A percentile compares a stretch with the other conserved stretches of the same genome.
Evolutionary conservation across 768 basidiomycete species (phyloP).

Genomic region (Lactarius tabidus): DNA sequence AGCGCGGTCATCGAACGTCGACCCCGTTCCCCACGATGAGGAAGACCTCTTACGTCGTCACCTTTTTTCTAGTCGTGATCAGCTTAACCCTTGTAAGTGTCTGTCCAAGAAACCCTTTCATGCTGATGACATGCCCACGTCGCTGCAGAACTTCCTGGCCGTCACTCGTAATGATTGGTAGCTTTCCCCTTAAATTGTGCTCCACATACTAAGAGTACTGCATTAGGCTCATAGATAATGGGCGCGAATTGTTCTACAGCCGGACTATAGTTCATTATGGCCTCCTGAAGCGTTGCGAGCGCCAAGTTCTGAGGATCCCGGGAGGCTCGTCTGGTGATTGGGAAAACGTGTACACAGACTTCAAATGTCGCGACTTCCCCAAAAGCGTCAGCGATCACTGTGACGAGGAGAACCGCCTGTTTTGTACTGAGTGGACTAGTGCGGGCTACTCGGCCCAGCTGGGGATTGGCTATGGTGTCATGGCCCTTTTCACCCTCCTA

Average conservation of each 20-base stretch:
- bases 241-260: slow-evolving; percentile 43
- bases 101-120: background rate
- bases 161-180: slow-evolving; percentile 62
- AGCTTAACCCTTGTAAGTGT: slow-evolving; percentile 50
- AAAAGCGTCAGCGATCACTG: slow-evolving; percentile 44
- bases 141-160: slow-evolving; percentile 52
- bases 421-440: slow-evolving; percentile 68
- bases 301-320: slow-evolving; percentile 47
- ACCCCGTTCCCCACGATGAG: slow-evolving; percentile 43
- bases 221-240: slow-evolving; percentile 38
- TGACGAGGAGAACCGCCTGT: slow-evolving; percentile 49
- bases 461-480: slow-evolving; percentile 56
- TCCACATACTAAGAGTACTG: background rate
- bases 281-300: slow-evolving; percentile 54
- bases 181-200: slow-evolving; percentile 12
- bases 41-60: slow-evolving; percentile 63
- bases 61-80: slow-evolving; percentile 52
- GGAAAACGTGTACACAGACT: slow-evolving; percentile 48
- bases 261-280: slow-evolving; percentile 55
- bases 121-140: background rate
- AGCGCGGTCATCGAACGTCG: background rate
- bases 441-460: slow-evolving; percentile 66
- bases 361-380: slow-evolving; percentile 65
- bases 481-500: slow-evolving; percentile 54
- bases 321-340: slow-evolving; percentile 40